Evolutionary conservation across 2,329 filamentous ascomycete species (phyloP).

Genomic region (Paraconiothyrium sp.): DNA sequence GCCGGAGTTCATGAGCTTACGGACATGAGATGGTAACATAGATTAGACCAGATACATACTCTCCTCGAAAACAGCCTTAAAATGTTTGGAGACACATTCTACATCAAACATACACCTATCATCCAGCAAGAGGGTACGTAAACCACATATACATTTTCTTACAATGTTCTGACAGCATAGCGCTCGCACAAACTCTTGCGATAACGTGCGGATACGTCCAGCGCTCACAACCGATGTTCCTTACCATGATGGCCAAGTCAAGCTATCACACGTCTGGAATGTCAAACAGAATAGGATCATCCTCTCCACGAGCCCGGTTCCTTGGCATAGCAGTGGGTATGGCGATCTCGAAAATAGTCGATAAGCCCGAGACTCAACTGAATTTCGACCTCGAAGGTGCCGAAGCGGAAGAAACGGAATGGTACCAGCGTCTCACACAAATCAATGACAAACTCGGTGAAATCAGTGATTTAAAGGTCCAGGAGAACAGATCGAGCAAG

Average conservation of each 20-base stretch:
- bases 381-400: slow-evolving; percentile 87
- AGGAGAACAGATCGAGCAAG: slow-evolving; percentile 14
- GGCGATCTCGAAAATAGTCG: slow-evolving; percentile 71
- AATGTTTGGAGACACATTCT: slow-evolving; percentile 85
- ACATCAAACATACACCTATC: slow-evolving; percentile 85
- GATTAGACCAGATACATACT: slow-evolving; percentile 58
- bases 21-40: slow-evolving; percentile 16
- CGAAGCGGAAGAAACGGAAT: slow-evolving; percentile 74
- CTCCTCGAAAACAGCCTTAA: slow-evolving; percentile 74
- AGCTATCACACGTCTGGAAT: slow-evolving; percentile 78
- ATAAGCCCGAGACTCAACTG: slow-evolving; percentile 74
- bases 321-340: slow-evolving; percentile 90
- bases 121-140: slow-evolving; percentile 82
- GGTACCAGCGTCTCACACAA: slow-evolving; percentile 74
- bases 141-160: too few relatives aligned
- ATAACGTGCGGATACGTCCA: slow-evolving; percentile 80
- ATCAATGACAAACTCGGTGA: slow-evolving; percentile 70
- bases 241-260: slow-evolving; percentile 76
- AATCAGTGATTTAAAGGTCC: slow-evolving; percentile 28
- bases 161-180: slow-evolving; percentile 58
- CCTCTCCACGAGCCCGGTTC: slow-evolving; percentile 78
- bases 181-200: slow-evolving; percentile 80
- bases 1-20: neutral
- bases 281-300: slow-evolving; percentile 83
- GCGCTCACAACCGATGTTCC: slow-evolving; percentile 69